phyloP scores from a whole-genome alignment of 805 yeast genomes.

The Isabelozyma rhagii region DNA sequence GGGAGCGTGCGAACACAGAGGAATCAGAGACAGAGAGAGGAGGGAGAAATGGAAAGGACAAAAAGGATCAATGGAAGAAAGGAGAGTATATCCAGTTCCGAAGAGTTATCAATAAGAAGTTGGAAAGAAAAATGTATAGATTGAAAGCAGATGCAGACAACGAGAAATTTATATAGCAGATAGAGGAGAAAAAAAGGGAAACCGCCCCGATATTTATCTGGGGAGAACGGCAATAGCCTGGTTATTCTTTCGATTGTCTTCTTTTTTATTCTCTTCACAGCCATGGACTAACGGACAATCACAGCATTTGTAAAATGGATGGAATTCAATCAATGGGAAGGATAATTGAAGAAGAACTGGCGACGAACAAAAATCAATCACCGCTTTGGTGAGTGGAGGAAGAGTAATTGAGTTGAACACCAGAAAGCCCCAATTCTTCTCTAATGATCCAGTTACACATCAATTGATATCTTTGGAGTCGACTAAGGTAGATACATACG shows the following conservation, averaged over 20 bases:
- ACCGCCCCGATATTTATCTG: neutral
- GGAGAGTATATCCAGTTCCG: neutral
- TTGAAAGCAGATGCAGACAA: neutral
- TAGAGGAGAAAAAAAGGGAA: neutral
- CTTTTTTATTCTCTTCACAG: too few relatives aligned
- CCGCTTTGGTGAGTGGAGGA: neutral
- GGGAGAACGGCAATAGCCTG: neutral
- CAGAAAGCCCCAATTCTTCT: neutral
- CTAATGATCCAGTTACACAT: neutral
- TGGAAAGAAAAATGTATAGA: too few relatives aligned
- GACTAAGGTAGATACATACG: slow-evolving; percentile 26
- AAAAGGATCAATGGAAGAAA: neutral
- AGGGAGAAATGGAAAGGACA: neutral
- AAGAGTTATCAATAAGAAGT: neutral
- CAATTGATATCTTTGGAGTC: slow-evolving; percentile 1
- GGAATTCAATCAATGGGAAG: neutral
- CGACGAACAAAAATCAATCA: too few relatives aligned
- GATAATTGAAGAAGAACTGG: neutral
- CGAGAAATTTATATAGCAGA: neutral
- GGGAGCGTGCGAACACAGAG: neutral
- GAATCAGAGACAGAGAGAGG: neutral
- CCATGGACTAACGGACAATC: too few relatives aligned
- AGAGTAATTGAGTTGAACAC: neutral
- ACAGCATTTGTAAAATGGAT: too few relatives aligned
- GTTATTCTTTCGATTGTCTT: too few relatives aligned